Evolutionary conservation across 495 filamentous ascomycete genomes (phyloP), one percentile per base, ranked within the genome.

Genomic region (Hypoxylon fragiforme): DNA sequence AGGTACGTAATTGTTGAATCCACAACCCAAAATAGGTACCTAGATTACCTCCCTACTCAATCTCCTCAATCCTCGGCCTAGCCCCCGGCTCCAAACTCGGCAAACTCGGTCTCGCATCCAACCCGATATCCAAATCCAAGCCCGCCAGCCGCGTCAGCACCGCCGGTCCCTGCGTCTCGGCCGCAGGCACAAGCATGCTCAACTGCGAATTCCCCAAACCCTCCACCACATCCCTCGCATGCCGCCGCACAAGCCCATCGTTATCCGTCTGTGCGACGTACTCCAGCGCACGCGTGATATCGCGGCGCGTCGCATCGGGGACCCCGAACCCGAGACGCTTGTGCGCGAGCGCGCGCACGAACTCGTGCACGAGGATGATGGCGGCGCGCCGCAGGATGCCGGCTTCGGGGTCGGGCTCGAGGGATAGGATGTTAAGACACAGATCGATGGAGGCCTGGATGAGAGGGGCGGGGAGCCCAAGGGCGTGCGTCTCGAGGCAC

Each of bases 381-480:
- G 89, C 89, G 18, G 89, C 83, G 5, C 91, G 79, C 16, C 91
- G 73, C 19, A 95, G 66, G 24, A 94, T 92, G 0, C 84, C 87
- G 31, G 78, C 82, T 60, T 88, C 89, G 0, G 71, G 50, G 6
- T 74, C 76, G 0, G 70, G 69, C 60, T 95, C 91, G 0, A 91
- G 66, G 1, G 81, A 80, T 4, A 95, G 69, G 3, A 89, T 80
- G 7, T 77, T 67, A 5, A 92, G 71, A 18, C 83, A 80, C 11
- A 90, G 72, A 34, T 92, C 88, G 7, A 95, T 72, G 2, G 81
- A 81, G 1, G 76, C 74, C 1, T 81, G 75, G 7, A 87, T 68
- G 2, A 83, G 63, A 0, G 61, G 49, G 1, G 82, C 64, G 0
- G 81, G 84, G 1, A 94, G 65, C 0, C 84, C 85, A 1, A 71